Evolutionary conservation across 2,329 filamentous ascomycete species (phyloP).

Genomic region (Neonectria hederae): DNA sequence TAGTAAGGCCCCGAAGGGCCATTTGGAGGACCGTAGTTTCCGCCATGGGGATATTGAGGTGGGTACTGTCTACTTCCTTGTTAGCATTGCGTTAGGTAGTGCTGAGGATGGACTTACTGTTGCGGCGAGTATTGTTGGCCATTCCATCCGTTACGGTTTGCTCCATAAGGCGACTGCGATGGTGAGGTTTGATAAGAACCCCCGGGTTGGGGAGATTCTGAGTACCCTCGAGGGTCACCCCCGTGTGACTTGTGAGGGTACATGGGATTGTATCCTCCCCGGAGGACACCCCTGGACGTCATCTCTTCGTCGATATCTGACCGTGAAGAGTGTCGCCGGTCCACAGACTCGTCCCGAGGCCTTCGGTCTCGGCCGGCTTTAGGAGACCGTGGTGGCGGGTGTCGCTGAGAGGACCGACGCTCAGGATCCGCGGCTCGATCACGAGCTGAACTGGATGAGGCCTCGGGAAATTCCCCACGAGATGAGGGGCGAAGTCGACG

Average conservation of each 20-base stretch:
- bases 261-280: slow-evolving; percentile 53
- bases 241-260: slow-evolving; percentile 51
- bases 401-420: slow-evolving; percentile 35
- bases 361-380: slow-evolving; percentile 40
- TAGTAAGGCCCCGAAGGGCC: slow-evolving; percentile 66
- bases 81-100: slow-evolving; percentile 9
- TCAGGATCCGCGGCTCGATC: slow-evolving; percentile 31
- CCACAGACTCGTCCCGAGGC: slow-evolving; percentile 43
- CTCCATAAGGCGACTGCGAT: slow-evolving; percentile 54
- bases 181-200: slow-evolving; percentile 58
- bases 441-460: slow-evolving; percentile 27
- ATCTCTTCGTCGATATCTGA: slow-evolving; percentile 63
- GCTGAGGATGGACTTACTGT: slow-evolving; percentile 48
- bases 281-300: slow-evolving; percentile 54
- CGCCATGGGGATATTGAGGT: slow-evolving; percentile 64
- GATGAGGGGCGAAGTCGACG: slow-evolving; percentile 35
- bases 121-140: slow-evolving; percentile 52
- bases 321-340: slow-evolving; percentile 53
- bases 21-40: slow-evolving; percentile 60
- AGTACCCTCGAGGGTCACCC: slow-evolving; percentile 50
- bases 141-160: slow-evolving; percentile 52
- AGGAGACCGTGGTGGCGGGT: slow-evolving; percentile 42
- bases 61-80: slow-evolving; percentile 64
- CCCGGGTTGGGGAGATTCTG: slow-evolving; percentile 55
- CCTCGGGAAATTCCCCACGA: slow-evolving; percentile 35